These are phyloP conservation scores for Globisporangium sylvaticum DNA, from an alignment of 352 stramenopile species.

Conservation along the genomic window DNA sequence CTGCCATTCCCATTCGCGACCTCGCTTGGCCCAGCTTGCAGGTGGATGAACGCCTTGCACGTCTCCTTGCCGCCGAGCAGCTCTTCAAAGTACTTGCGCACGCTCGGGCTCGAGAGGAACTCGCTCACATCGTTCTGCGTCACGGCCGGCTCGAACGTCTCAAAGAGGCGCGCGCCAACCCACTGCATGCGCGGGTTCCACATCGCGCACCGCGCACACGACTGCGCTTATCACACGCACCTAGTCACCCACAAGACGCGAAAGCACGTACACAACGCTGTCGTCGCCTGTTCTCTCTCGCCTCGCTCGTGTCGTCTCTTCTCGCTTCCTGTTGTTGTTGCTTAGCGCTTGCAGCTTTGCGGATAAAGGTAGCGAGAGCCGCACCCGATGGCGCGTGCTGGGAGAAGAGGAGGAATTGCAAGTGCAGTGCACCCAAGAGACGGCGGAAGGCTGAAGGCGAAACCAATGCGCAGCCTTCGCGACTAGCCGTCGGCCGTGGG, in stretches of 20 bases:
- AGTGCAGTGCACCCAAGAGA: slow-evolving; percentile 5
- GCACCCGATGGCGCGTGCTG: not conserved
- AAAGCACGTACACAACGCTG: not conserved
- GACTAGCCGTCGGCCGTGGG: not conserved
- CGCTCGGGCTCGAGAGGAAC: slow-evolving; percentile 45
- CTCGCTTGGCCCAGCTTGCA: slow-evolving; percentile 30
- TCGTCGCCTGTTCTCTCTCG: not conserved
- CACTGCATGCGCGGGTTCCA: slow-evolving; percentile 79
- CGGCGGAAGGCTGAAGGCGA: not conserved
- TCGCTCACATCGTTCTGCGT: slow-evolving; percentile 48
- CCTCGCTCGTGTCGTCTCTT: too few species aligned
- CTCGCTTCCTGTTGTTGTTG: not conserved
- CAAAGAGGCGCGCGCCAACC: slow-evolving; percentile 67
- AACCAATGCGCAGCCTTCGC: slow-evolving; percentile 2
- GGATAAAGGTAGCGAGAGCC: not conserved
- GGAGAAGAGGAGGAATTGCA: slow-evolving; percentile 4
- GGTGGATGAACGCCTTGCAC: slow-evolving; percentile 79
- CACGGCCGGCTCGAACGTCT: slow-evolving; percentile 75
- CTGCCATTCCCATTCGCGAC: not conserved
- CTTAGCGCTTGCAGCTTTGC: slow-evolving; percentile 1
- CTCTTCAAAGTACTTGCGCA: slow-evolving; percentile 76
- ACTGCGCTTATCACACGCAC: not conserved
- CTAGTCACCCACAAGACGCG: not conserved
- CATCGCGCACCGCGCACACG: slow-evolving; percentile 29
- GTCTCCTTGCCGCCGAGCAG: slow-evolving; percentile 64